A percentile compares a stretch with the other conserved stretches of the same genome.
Evolutionary conservation across 1,284 basidiomycete species (phyloP).

Genomic region (Malassezia cuniculi): DNA sequence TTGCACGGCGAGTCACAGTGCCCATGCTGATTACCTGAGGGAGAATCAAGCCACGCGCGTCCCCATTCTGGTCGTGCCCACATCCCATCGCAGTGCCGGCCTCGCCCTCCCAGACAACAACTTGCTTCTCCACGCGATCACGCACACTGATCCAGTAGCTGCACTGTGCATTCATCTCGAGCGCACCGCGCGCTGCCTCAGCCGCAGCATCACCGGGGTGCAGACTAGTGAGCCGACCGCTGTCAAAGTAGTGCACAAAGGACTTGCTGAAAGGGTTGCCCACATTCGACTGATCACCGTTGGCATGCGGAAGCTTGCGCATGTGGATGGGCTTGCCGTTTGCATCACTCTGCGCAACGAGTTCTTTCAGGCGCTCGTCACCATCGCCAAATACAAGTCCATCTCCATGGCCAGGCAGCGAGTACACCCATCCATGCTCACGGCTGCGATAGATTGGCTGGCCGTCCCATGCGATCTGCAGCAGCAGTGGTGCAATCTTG

Average conservation of each 20-base stretch:
- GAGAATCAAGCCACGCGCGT: constrained; percentile 61
- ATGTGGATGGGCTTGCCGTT: constrained; percentile 49
- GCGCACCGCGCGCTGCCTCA: constrained; percentile 64
- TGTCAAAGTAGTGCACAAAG: constrained; percentile 76
- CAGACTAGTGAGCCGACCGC: constrained; percentile 51
- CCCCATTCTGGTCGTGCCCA: constrained; percentile 19
- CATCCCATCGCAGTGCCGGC: constrained; percentile 47
- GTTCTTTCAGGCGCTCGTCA: constrained; percentile 4
- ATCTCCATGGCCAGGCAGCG: too few species aligned
- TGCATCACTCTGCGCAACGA: constrained; percentile 6
- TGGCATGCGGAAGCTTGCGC: constrained; percentile 92
- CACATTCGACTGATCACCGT: constrained; percentile 85
- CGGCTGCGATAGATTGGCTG: constrained; percentile 75
- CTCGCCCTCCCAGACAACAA: constrained; percentile 70
- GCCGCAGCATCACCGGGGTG: constrained; percentile 49
- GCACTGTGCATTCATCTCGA: constrained; percentile 86
- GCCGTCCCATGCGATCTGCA: constrained; percentile 74
- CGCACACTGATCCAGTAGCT: constrained; percentile 94
- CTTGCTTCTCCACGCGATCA: constrained; percentile 81
- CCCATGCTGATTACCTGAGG: constrained; percentile 98
- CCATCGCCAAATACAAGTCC: constrained; percentile 1
- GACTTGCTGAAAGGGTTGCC: constrained; percentile 79
- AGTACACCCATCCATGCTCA: constrained; percentile 79
- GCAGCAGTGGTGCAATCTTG: constrained; percentile 67
- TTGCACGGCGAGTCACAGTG: constrained; percentile 88